Percentiles rank a stretch among this genome's conserved stretches.
Evolutionary conservation across 176 grass and related monocot genomes (phyloP).

Genomic region (Juncus inflexus): DNA sequence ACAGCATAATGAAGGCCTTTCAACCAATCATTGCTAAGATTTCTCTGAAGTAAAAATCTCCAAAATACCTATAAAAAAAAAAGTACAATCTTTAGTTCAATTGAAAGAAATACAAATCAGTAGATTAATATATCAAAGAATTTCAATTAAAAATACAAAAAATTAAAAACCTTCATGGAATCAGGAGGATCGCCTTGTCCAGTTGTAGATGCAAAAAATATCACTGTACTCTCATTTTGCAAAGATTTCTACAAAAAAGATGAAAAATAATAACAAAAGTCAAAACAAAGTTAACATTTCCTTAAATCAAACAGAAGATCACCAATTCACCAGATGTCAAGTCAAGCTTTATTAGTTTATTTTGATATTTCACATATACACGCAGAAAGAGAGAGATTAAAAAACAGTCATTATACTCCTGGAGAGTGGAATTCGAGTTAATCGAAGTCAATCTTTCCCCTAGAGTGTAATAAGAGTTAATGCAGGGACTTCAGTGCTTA

Average conservation of each 20-base stretch:
- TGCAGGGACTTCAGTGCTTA: too few relatives aligned
- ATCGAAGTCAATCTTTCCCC: too few relatives aligned
- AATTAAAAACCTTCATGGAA: conserved; percentile 63
- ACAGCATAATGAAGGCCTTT: conserved; percentile 58
- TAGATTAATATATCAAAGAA: neutral
- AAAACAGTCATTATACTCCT: too few relatives aligned
- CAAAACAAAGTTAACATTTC: too few relatives aligned
- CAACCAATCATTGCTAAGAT: conserved; percentile 54
- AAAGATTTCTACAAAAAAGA: conserved; percentile 42
- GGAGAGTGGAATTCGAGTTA: too few relatives aligned
- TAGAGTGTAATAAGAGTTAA: too few relatives aligned
- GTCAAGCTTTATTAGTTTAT: too few relatives aligned
- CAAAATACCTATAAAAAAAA: conserved; percentile 59
- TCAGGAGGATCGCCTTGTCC: conserved; percentile 87
- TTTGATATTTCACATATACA: too few relatives aligned
- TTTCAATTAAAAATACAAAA: conserved; percentile 3
- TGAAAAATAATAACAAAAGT: neutral
- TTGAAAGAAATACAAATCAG: neutral
- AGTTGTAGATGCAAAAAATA: conserved; percentile 87
- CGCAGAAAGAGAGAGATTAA: too few relatives aligned
- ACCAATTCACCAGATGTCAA: too few relatives aligned
- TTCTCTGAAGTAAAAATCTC: conserved; percentile 57
- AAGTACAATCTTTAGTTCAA: neutral
- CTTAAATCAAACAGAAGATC: too few relatives aligned
- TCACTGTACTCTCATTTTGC: conserved; percentile 41